A percentile compares a stretch with the other conserved stretches of the same genome.
These are phyloP conservation scores for Citropsis articulata DNA, from an alignment of 345 rosid species.

Conservation along the genomic window DNA sequence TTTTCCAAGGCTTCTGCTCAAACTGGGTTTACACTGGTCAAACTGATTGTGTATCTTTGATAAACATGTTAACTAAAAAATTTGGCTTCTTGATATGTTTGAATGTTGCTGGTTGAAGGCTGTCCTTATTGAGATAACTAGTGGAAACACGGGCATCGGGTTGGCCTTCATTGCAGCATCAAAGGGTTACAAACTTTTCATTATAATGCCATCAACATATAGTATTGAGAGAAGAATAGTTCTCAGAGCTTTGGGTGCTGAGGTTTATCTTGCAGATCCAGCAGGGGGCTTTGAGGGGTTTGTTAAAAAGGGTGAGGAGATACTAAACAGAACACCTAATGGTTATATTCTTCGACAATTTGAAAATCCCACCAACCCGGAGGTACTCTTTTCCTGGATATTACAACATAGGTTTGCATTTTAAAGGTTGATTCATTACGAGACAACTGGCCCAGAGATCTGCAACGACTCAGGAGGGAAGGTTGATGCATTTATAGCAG, in stretches of 20 bases:
- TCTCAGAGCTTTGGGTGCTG: constrained; percentile 74
- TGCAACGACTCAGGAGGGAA: constrained; percentile 59
- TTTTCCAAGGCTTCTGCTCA: background rate
- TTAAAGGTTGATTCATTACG: constrained; percentile 52
- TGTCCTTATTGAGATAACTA: constrained; percentile 48
- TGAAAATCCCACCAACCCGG: constrained; percentile 66
- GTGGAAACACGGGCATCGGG: constrained; percentile 84
- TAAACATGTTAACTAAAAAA: background rate
- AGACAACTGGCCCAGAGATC: constrained; percentile 70
- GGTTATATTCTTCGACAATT: constrained; percentile 44
- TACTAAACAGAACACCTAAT: constrained; percentile 50
- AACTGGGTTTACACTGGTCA: background rate
- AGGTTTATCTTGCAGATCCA: constrained; percentile 48
- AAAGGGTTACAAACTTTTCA: constrained; percentile 60
- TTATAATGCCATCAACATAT: constrained; percentile 50
- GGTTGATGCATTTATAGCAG: constrained; percentile 47
- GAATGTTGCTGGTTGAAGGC: constrained; percentile 30
- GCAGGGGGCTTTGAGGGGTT: constrained; percentile 39
- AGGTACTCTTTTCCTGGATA: constrained; percentile 28
- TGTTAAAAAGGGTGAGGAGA: constrained; percentile 50
- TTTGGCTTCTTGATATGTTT: background rate
- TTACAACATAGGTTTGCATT: background rate
- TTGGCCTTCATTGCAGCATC: constrained; percentile 65
- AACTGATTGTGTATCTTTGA: background rate
- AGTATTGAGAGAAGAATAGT: constrained; percentile 67